These are phyloP conservation scores for Zoysia japonica DNA, from an alignment of 176 grass and related monocot species.

Conservation along the genomic window DNA sequence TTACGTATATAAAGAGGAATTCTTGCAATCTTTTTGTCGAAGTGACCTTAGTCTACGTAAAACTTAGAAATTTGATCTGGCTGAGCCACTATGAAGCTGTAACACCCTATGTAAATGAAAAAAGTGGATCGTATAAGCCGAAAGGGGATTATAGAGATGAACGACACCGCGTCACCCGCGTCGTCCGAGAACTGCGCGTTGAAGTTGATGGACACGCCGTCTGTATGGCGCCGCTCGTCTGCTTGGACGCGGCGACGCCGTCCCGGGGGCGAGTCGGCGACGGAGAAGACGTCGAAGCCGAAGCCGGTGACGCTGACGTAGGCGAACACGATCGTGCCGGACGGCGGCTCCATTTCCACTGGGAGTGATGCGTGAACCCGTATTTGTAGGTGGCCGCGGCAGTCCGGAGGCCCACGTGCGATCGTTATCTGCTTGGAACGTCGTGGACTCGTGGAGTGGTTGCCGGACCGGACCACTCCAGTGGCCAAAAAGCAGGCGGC, in stretches of 20 bases:
- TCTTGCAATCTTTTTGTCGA: too few relatives aligned
- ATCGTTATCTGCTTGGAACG: slow-evolving; percentile 11
- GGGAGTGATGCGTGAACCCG: neutral
- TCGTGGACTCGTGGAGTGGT: neutral
- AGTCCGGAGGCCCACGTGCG: neutral
- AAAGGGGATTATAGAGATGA: slow-evolving; percentile 47
- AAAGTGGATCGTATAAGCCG: too few relatives aligned
- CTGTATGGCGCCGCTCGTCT: slow-evolving; percentile 73
- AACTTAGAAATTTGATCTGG: too few relatives aligned
- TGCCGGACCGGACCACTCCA: neutral
- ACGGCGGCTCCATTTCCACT: slow-evolving; percentile 54
- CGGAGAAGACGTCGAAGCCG: slow-evolving; percentile 96
- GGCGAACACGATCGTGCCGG: slow-evolving; percentile 69
- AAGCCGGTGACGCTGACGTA: slow-evolving; percentile 62
- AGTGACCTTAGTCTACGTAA: too few relatives aligned
- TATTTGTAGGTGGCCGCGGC: slow-evolving; percentile 34
- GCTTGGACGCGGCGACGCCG: neutral
- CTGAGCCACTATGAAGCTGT: too few relatives aligned
- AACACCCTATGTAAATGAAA: too few relatives aligned
- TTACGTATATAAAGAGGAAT: too few relatives aligned
- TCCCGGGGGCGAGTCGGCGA: slow-evolving; percentile 36
- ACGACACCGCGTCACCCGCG: slow-evolving; percentile 49
- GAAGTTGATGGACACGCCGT: slow-evolving; percentile 77
- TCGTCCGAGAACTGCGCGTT: slow-evolving; percentile 84
- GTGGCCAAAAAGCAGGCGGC: neutral